These are phyloP conservation scores for Clitoria ternatea DNA, from an alignment of 306 rosid genomes.

Conservation along the genomic window DNA sequence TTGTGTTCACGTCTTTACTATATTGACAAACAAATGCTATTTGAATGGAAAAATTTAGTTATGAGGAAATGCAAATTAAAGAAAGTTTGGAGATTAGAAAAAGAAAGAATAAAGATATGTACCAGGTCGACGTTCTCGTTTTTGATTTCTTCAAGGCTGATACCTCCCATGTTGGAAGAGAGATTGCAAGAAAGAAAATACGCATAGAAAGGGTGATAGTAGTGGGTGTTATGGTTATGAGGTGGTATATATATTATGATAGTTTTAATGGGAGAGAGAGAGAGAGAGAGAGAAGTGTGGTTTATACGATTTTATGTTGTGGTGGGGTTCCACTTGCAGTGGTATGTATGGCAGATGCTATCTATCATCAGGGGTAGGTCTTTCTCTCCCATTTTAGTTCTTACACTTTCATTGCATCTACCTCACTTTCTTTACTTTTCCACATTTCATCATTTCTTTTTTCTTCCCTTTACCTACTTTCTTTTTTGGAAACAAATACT, in stretches of 20 bases:
- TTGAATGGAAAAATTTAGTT: too few relatives aligned
- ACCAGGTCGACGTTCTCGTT: slow-evolving; percentile 95
- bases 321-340: slow-evolving; percentile 14
- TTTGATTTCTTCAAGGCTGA: slow-evolving; percentile 86
- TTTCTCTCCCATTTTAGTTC: neutral
- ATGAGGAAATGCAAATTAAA: too few relatives aligned
- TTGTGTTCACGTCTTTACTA: too few relatives aligned
- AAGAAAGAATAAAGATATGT: neutral
- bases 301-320: neutral
- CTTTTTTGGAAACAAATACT: too few relatives aligned
- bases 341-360: too few relatives aligned
- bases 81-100: too few relatives aligned
- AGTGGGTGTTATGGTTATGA: neutral
- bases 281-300: neutral
- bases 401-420: neutral
- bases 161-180: slow-evolving; percentile 48
- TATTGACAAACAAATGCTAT: too few relatives aligned
- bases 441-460: too few relatives aligned
- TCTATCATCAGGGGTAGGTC: neutral
- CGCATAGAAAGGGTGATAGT: neutral
- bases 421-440: neutral
- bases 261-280: too few relatives aligned
- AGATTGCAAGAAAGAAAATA: neutral
- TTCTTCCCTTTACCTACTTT: neutral
- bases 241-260: neutral